Evolutionary conservation across 352 stramenopile genomes (phyloP), one percentile per base, ranked within the genome.

Genomic region (Phytophthora agathidicida): DNA sequence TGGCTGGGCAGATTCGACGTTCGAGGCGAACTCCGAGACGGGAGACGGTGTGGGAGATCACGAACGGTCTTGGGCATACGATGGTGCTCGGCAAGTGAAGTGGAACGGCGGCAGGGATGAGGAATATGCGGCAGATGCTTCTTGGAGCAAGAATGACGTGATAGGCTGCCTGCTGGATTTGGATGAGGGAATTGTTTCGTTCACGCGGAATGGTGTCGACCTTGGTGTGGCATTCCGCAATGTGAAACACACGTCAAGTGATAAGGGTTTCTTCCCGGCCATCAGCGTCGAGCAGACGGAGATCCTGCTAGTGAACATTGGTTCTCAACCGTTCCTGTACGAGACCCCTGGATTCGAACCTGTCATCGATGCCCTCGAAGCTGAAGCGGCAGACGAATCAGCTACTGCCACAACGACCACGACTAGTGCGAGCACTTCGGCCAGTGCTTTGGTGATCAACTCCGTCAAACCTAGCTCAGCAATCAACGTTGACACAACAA

Each of bases 21-120:
- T 97, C 46, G 65, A 65, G 14, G 77, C 81, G 8, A 83, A 94
- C 43, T 94, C 87, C 1, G 83, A 78, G 38, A 75, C 75, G 1
- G 93, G 91, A 39, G 84, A 98, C 55, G 93, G 93, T 10, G 91
- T 97, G 3, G 93, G 93, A 27, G 93, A 98, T 65, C 84, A 96
- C 52, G 75, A 68, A 13, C 76, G 79, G 1, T 98, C 92, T 30
- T 98, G 92, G 92, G 75, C 88, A 31, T 97, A 94, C 54, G 93
- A 98, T 46, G 93, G 93, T 9, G 77, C 69, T 45, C 83, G 93
- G 0, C 77, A 94, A 41, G 66, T 95, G 13, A 92, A 91, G 47
- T 98, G 90, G 91, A 96, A 83, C 9, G 65, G 53, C 19, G 81
- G 86, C 3, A 73, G 78, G 19, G 83, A 92, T n/a, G 52, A 80